Base-by-base conservation (phyloP, 441 rosid genomes). In the Pelargonium fulgidum region DNA sequence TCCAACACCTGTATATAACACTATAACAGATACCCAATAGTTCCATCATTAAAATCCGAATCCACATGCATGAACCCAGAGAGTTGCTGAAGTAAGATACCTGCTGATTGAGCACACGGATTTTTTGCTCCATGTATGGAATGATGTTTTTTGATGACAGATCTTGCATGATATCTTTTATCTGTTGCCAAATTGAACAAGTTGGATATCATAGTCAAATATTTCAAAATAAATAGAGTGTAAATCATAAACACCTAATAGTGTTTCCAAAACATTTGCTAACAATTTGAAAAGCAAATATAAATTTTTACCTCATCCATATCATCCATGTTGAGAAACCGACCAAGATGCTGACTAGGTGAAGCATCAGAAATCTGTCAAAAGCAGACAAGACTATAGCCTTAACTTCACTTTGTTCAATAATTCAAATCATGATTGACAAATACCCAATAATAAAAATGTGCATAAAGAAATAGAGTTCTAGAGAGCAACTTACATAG, bases 61-160 rank as follows among this genome's bases (percentile, higher is more conserved):
- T 19, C 26, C 67, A 67, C 44, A 26, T 61, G 36, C 44, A 50
- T 20, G 68, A 75, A 64, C 68, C 24, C 50, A 61, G 68, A 76
- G 58, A 64, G 62, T 36, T 1, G 47, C 47, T 26, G 45, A 71
- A 72, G 73, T 61, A 69, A 72, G 61, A 67, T 75, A 89, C 98
- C 97, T 95, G 96, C 77, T 88, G 93, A 82, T 95, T 92, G 73
- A 95, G 93, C 69, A 84, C 77, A 64, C 97, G 93, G 48, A 95
- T 89, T 85, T 87, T 91, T 80, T 90, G 92, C 85, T 95, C 99
- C 98, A 95, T 91, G 82, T 85, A 88, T 59, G 99, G 99, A 83
- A 95, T 92, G 73, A 90, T 76, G 78, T 88, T 86, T 73, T 89
- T 95, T 70, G 99, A 90, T 63, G 99, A 78, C 76, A 95, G 79